Percentiles rank a stretch among this genome's conserved stretches.
Conservation (phyloP, 805 yeast genomes). For the Blastobotrys robertii region DNA sequence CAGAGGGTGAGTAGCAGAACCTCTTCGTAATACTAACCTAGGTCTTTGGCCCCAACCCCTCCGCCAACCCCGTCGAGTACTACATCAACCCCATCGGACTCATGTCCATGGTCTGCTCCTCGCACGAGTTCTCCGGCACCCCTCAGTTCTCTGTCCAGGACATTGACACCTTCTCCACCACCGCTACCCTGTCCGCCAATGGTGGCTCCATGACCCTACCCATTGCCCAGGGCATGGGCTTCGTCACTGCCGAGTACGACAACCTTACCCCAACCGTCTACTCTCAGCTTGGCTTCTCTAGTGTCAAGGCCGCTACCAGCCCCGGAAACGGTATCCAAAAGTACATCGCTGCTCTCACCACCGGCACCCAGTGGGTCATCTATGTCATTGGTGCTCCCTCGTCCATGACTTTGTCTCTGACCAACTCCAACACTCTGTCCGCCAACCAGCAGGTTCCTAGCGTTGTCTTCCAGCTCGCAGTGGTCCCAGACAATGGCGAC, state of each 20-base stretch:
- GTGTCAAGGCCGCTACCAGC: slow-evolving; percentile 30
- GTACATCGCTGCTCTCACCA: slow-evolving; percentile 32
- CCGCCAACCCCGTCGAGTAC: slow-evolving; percentile 33
- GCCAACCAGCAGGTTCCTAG: slow-evolving; percentile 33
- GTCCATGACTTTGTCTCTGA: slow-evolving; percentile 27
- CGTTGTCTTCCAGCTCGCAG: slow-evolving; percentile 49
- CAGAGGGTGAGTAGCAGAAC: slow-evolving; percentile 31
- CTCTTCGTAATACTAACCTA: not conserved
- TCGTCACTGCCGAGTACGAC: slow-evolving; percentile 54
- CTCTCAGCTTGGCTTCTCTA: slow-evolving; percentile 37
- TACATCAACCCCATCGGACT: slow-evolving; percentile 48
- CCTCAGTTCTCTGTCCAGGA: slow-evolving; percentile 36
- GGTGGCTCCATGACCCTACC: slow-evolving; percentile 42
- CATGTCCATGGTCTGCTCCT: slow-evolving; percentile 47
- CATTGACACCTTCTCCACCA: slow-evolving; percentile 43
- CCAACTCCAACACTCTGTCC: slow-evolving; percentile 28
- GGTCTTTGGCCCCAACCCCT: slow-evolving; percentile 35
- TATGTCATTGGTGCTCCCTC: slow-evolving; percentile 32
- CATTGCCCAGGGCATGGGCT: slow-evolving; percentile 74
- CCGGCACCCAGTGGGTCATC: slow-evolving; percentile 40
- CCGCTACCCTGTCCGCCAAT: slow-evolving; percentile 27
- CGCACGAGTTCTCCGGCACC: slow-evolving; percentile 36
- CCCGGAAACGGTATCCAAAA: slow-evolving; percentile 23
- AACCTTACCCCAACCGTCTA: slow-evolving; percentile 40
- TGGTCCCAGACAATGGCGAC: slow-evolving; percentile 31